These are phyloP conservation scores for Lactuca saligna DNA, from an alignment of 129 eudicot species.

Conservation along the genomic window DNA sequence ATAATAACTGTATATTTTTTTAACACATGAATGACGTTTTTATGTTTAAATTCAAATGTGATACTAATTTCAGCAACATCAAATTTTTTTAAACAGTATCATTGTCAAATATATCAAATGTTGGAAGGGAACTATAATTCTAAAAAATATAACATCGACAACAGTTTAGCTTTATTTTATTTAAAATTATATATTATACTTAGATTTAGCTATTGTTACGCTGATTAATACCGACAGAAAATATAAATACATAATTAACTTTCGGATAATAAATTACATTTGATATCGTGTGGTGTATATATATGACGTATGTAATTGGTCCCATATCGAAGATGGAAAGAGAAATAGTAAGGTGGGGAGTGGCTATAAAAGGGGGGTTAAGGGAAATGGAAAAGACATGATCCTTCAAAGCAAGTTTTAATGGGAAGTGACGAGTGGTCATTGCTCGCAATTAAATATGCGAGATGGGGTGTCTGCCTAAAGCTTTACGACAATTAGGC, in stretches of 20 bases:
- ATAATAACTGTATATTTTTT: too few relatives aligned
- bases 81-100: too few relatives aligned
- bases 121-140: background rate
- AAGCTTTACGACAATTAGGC: slow-evolving; percentile 68
- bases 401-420: slow-evolving; percentile 75
- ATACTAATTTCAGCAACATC: too few relatives aligned
- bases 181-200: too few relatives aligned
- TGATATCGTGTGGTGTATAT: background rate
- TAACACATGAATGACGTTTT: too few relatives aligned
- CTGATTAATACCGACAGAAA: too few relatives aligned
- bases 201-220: too few relatives aligned
- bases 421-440: slow-evolving; percentile 70
- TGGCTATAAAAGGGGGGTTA: background rate
- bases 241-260: too few relatives aligned
- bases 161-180: too few relatives aligned
- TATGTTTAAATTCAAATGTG: too few relatives aligned
- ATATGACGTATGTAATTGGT: background rate
- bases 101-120: too few relatives aligned
- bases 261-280: background rate
- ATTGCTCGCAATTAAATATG: slow-evolving; percentile 52
- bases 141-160: background rate
- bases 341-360: background rate
- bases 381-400: background rate
- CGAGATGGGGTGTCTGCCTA: slow-evolving; percentile 57
- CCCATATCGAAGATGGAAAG: slow-evolving; percentile 31